Percentiles rank a stretch among this genome's conserved stretches.
These are phyloP conservation scores for Yamadazyma aaseri DNA, from an alignment of 1,139 yeast genomes.

Conservation along the genomic window DNA sequence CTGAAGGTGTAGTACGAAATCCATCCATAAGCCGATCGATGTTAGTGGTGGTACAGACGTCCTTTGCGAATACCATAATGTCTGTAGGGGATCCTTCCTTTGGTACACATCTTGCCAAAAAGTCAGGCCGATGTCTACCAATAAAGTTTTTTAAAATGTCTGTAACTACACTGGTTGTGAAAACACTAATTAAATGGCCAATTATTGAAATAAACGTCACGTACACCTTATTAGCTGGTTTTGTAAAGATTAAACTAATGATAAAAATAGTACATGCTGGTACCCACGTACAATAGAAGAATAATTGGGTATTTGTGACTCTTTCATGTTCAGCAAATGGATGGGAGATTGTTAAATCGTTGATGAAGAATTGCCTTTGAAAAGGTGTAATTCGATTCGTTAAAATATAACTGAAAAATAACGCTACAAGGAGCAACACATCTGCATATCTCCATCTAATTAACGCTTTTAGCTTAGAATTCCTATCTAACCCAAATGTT, in stretches of 20 bases:
- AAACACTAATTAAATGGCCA: conserved; percentile 39
- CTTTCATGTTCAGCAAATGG: conserved; percentile 69
- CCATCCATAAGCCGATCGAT: conserved; percentile 56
- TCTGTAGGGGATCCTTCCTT: conserved; percentile 45
- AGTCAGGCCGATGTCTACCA: conserved; percentile 79
- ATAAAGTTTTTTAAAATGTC: conserved; percentile 65
- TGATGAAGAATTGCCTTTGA: conserved; percentile 60
- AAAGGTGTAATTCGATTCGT: conserved; percentile 56
- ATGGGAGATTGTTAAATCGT: conserved; percentile 55
- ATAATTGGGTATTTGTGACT: conserved; percentile 41
- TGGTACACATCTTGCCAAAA: conserved; percentile 68
- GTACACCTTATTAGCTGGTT: conserved; percentile 35
- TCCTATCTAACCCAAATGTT: conserved; percentile 46
- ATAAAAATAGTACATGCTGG: conserved; percentile 33
- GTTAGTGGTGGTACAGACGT: conserved; percentile 59
- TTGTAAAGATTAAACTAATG: conserved; percentile 27
- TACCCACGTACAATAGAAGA: conserved; percentile 36
- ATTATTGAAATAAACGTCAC: conserved; percentile 39
- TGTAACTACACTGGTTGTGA: conserved; percentile 44
- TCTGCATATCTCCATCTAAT: conserved; percentile 66
- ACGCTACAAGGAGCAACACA: conserved; percentile 38
- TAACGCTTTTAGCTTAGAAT: conserved; percentile 28
- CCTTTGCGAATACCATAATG: conserved; percentile 51
- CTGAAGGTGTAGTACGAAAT: conserved; percentile 76
- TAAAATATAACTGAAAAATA: conserved; percentile 44